Base-by-base conservation (phyloP, 2,329 filamentous ascomycete genomes). In the Ophiosphaerella narmari region DNA sequence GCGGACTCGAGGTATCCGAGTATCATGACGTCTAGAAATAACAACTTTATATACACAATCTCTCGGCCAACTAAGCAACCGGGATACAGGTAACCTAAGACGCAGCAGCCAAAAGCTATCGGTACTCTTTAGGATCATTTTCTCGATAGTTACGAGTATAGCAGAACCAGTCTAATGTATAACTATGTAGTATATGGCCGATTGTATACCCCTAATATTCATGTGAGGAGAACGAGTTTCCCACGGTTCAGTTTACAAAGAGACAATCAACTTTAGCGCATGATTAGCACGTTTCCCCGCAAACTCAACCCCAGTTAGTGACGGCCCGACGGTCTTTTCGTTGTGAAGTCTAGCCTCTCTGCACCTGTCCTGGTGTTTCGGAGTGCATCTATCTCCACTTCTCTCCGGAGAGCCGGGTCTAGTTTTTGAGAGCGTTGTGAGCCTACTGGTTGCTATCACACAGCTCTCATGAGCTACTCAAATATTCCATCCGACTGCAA, bases 251-350 rank as follows among this genome's bases (percentile, higher is more conserved):
- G 18, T 21, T 21, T 21, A 21, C 18, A 2, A 21, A 21, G 26
- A 23, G 21, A 40, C 13, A 24, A 26, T 24, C 34, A 35, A 18
- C 16, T 43, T 36, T 16, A 16, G 18, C 34, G 32, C 32, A 24
- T 35, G 31, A 23, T 31, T 51, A 41, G 60, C 49, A 59, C 47
- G 43, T 40, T 68, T 67, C 67, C 67, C 67, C 67, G 66, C 67
- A 70, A 66, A 59, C 39, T 52, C 52, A 46, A 56, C 52, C 40
- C 49, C 26, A 29, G 56, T 50, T 53, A 54, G 50, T 53, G 51
- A 54, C 51, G 59, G 59, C 29, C 52, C 52, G 62, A 65, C 53
- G 51, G 57, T 55, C 54, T 38, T 45, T 48, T 56, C 57, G 52
- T 53, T 46, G 41, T 48, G 51, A 39, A 54, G 42, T 56, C 62